Conservation (phyloP, 2,329 filamentous ascomycete species). For the Pseudogymnoascus sp. region DNA sequence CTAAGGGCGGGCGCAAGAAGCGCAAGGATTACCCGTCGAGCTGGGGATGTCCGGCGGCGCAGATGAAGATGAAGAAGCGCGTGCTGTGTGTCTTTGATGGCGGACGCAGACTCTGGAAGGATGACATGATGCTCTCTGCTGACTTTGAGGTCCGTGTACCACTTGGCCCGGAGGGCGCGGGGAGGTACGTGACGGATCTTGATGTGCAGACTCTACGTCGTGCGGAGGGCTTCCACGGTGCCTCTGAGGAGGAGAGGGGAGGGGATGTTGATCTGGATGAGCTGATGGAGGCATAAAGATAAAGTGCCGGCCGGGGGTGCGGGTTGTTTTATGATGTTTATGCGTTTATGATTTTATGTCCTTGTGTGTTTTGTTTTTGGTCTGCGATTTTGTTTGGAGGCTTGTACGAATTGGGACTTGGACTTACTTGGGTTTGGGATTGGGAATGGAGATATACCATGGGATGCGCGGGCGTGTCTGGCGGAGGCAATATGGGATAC, state of each 20-base stretch:
- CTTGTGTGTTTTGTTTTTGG: neutral
- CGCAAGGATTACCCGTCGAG: conserved; percentile 87
- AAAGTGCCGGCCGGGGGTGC: no score
- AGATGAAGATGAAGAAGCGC: conserved; percentile 98
- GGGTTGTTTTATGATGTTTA: neutral
- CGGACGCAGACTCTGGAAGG: conserved; percentile 79
- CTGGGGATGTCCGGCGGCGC: conserved; percentile 85
- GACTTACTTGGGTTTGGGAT: no score
- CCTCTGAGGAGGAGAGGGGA: conserved; percentile 81
- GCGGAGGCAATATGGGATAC: neutral
- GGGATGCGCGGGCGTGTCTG: neutral
- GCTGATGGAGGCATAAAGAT: conserved; percentile 43
- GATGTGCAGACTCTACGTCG: conserved; percentile 84
- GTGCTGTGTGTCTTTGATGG: conserved; percentile 92
- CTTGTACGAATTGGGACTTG: neutral
- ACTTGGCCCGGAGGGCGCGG: conserved; percentile 49
- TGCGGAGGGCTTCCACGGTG: conserved; percentile 73
- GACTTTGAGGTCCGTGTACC: conserved; percentile 88
- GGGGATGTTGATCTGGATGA: conserved; percentile 56
- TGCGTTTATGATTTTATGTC: conserved; percentile 1
- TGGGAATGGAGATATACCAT: neutral
- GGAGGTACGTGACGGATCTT: conserved; percentile 84
- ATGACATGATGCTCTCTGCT: conserved; percentile 97
- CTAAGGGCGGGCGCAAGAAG: conserved; percentile 67
- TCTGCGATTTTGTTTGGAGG: neutral